Evolutionary conservation across 768 basidiomycete genomes (phyloP), one percentile per base, ranked within the genome.

Genomic region (Obba rivulosa): DNA sequence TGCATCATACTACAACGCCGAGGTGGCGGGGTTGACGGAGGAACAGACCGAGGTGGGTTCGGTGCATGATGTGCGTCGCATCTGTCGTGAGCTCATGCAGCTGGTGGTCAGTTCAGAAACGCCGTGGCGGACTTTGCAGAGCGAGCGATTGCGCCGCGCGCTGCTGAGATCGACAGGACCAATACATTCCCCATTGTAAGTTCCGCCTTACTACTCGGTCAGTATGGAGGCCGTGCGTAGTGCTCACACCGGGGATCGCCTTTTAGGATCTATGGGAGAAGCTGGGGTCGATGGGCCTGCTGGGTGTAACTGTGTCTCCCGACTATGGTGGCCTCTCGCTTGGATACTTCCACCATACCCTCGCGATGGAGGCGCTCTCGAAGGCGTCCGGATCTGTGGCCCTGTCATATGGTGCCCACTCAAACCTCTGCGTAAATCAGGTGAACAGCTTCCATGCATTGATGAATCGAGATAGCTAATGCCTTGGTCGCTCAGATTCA

Each of bases 311-410:
- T 4, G 90, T 87, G 16, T 76, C 83, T 10, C 76, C 84, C 34
- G 73, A 87, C 57, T 89, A 90, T 54, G 82, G 84, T n/a, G 93
- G 93, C 2, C 72, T 95, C 37, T 81, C 74, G 2, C 73, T 89
- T 52, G 92, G 92, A 2, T 94, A 93, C 66, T 74, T 93, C 43
- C 77, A 91, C 43, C 92, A 93, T 66, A 87, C 85, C 3, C 75
- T 97, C 41, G 93, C 89, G 7, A 96, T 96, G 93, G 94, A 97
- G 70, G 90, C 90, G 53, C 71, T 97, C 46, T 95, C 93, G 31
- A 73, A 81, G 21, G 88, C 90, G 16, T 95, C 93, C 5, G 94
- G 91, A 28, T 92, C 91, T 3, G 87, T 97, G 22, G 94, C 87
- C 2, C 78, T 97, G 5, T 92, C 91, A 2, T 94, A 94, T 51